Conservation (phyloP, 106 monocot genomes). For the Chionographis japonica region DNA sequence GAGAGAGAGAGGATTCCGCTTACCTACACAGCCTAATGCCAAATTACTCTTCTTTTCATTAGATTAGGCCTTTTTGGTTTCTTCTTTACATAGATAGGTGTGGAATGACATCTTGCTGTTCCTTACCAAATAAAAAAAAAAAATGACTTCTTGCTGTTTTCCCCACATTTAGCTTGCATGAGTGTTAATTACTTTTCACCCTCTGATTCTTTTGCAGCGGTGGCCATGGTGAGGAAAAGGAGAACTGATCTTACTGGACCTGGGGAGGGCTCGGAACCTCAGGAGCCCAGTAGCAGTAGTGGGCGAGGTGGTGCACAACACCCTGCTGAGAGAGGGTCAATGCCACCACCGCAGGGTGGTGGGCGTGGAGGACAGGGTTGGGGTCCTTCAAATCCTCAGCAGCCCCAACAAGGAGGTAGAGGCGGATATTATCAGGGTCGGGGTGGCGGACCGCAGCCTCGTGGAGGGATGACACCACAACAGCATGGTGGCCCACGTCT, state of each 20-base stretch:
- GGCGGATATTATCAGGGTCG: conserved; percentile 32
- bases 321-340: conserved; percentile 23
- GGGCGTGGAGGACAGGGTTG: conserved; percentile 41
- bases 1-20: too few species aligned
- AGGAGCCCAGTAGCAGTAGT: conserved; percentile 20
- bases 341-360: conserved; percentile 30
- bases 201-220: conserved; percentile 18
- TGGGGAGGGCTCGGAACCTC: conserved; percentile 31
- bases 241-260: conserved; percentile 40
- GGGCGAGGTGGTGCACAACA: conserved; percentile 31
- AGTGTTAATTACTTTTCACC: background rate
- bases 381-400: conserved; percentile 24
- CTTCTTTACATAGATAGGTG: too few species aligned
- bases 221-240: conserved; percentile 60
- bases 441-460: conserved; percentile 24
- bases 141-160: too few species aligned
- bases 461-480: conserved; percentile 28
- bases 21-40: too few species aligned
- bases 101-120: too few species aligned
- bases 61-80: too few species aligned
- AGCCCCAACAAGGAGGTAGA: conserved; percentile 44
- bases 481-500: background rate
- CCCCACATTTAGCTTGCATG: too few species aligned
- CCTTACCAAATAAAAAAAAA: too few species aligned
- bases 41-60: too few species aligned